Evolutionary conservation across 345 rosid species (phyloP), one percentile per base, ranked within the genome.

Genomic region (Corchorus capsularis): DNA sequence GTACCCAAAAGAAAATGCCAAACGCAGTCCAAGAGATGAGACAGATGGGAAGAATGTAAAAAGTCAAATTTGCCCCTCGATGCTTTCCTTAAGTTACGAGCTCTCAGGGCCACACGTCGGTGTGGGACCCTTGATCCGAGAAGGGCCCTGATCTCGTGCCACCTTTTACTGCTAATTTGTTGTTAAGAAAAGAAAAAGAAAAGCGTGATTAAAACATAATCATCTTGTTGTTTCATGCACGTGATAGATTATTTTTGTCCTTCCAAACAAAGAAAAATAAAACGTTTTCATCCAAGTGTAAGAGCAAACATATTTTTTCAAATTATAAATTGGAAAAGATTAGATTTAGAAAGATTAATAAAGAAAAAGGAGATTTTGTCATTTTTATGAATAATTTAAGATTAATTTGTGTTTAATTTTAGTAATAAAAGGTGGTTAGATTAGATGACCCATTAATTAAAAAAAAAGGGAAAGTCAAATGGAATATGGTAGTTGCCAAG

Each of bases 401-500:
- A 43, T 41, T 2, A 20, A 19, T 12, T 39, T 4, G 17, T 6
- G 54, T 66, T 66, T 46, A 19, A 66, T 45, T 27, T 27, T 41
- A 8, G 50, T 37, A 37, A 41, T 16, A 15, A n/a, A 4, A 2
- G 52, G 8, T 0, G 32, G 53, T 61, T 61, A 34, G 43, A 20
- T 43, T 27, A 27, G 27, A 27, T 27, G 6, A 27, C 0, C 13
- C 20, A 67, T 13, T 14, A 47, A n/a, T n/a, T n/a, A n/a, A n/a
- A n/a, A 68, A 68, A 68, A 68, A 68, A 0, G 41, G 43, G 17
- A 68, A 68, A 47, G 57, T 68, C 20, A 68, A 68, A 14, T 47
- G 71, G 41, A 47, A 22, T 19, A 6, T 12, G 37, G 55, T 67
- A 2, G 56, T 22, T 67, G 55, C 15, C 54, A 20, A 20, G 71